Conservation (phyloP, 345 rosid genomes). For the Brassica rapa region DNA sequence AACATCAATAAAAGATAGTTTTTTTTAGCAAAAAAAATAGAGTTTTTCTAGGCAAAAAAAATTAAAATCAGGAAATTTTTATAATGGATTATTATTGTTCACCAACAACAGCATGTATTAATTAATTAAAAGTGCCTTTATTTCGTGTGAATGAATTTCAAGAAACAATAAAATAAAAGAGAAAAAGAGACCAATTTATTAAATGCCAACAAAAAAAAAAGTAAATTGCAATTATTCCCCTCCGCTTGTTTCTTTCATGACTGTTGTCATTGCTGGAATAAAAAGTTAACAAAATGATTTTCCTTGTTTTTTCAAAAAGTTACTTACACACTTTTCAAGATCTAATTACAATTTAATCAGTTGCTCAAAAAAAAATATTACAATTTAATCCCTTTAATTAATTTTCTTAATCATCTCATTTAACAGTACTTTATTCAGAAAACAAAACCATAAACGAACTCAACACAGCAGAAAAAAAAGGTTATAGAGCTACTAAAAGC, state of each 20-base stretch:
- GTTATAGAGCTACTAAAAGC: not conserved
- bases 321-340: constrained; percentile 37
- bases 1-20: not conserved
- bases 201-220: constrained; percentile 33
- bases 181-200: constrained; percentile 36
- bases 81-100: constrained; percentile 23
- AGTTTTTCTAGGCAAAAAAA: too few species aligned
- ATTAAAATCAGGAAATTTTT: too few species aligned
- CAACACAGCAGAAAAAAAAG: constrained; percentile 12
- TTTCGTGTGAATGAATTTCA: constrained; percentile 26
- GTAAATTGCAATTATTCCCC: constrained; percentile 38
- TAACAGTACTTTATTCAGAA: constrained; percentile 4
- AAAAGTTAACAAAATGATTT: constrained; percentile 28
- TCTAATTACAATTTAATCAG: not conserved
- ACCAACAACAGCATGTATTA: not conserved
- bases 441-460: constrained; percentile 33
- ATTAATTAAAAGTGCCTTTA: not conserved
- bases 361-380: not conserved
- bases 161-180: constrained; percentile 19
- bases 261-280: constrained; percentile 29
- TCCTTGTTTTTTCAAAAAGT: not conserved
- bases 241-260: constrained; percentile 22
- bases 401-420: constrained; percentile 16
- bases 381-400: not conserved
- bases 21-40: too few species aligned